Conservation (phyloP, 768 basidiomycete genomes). For the Xerocomus brunneocitrinus region DNA sequence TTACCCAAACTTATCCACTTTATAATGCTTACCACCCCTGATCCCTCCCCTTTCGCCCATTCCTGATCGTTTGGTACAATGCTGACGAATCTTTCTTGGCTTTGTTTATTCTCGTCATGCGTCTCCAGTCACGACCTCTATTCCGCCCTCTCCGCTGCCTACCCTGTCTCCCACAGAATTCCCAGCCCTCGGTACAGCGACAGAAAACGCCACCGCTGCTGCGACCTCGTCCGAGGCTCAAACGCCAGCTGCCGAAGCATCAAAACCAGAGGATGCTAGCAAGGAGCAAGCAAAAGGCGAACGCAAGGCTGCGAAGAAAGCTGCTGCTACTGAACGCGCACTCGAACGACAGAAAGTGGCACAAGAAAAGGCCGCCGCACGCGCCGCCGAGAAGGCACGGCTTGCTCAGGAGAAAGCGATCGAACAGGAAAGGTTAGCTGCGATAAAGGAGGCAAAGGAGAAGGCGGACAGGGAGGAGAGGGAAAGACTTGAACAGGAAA, state of each 20-base stretch:
- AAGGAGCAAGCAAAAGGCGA: conserved; percentile 54
- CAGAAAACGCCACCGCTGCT: conserved; percentile 7
- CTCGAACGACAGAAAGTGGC: conserved; percentile 54
- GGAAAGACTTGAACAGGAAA: conserved; percentile 38
- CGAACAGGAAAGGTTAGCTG: conserved; percentile 47
- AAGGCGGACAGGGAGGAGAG: conserved; percentile 31
- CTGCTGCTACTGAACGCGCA: conserved; percentile 56
- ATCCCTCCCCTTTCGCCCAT: conserved; percentile 41
- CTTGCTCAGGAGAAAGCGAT: conserved; percentile 48
- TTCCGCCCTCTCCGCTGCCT: conserved; percentile 40
- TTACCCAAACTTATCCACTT: conserved; percentile 7
- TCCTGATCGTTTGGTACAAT: conserved; percentile 40
- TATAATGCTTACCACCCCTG: conserved; percentile 14
- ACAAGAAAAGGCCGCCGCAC: conserved; percentile 53
- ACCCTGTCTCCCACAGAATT: conserved; percentile 68
- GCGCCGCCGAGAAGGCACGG: conserved; percentile 51
- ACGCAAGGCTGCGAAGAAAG: conserved; percentile 63
- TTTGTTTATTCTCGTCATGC: conserved; percentile 19
- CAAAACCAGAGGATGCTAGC: conserved; percentile 31
- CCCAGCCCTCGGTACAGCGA: conserved; percentile 49
- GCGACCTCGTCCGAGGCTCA: conserved; percentile 23
- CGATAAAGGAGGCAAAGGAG: conserved; percentile 38
- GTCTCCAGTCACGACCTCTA: conserved; percentile 32
- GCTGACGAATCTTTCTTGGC: conserved; percentile 37
- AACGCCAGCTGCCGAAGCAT: conserved; percentile 9